Percentiles rank a stretch among this genome's conserved stretches.
Evolutionary conservation across 1,284 basidiomycete genomes (phyloP).

Genomic region (Boletus mariae): DNA sequence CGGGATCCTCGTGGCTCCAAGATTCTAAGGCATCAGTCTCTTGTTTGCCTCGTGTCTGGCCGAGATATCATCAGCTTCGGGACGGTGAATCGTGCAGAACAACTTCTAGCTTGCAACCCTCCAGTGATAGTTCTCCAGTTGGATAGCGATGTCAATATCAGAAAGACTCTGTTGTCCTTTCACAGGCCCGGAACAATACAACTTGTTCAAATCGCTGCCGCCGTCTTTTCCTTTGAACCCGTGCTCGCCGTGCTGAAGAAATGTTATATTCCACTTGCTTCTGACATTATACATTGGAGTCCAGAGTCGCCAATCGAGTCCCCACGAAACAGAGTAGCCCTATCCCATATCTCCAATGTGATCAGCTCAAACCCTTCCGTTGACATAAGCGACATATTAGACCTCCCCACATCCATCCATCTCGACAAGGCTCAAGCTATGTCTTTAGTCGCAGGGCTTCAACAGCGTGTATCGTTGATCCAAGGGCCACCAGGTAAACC

Average conservation of each 20-base stretch:
- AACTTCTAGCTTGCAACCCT: slow-evolving; percentile 41
- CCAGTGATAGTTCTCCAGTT: slow-evolving; percentile 53
- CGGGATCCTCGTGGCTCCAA: slow-evolving; percentile 37
- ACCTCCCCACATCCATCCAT: slow-evolving; percentile 37
- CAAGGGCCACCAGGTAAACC: slow-evolving; percentile 62
- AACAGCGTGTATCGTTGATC: slow-evolving; percentile 52
- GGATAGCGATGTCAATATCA: slow-evolving; percentile 38
- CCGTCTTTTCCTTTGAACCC: slow-evolving; percentile 58
- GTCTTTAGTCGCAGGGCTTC: slow-evolving; percentile 49
- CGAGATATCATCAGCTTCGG: slow-evolving; percentile 50
- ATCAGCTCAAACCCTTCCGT: slow-evolving; percentile 32
- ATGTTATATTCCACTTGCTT: slow-evolving; percentile 37
- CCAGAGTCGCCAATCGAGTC: slow-evolving; percentile 16
- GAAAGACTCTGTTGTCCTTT: slow-evolving; percentile 38
- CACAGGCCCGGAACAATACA: slow-evolving; percentile 34
- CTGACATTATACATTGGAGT: slow-evolving; percentile 51
- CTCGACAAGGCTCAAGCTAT: slow-evolving; percentile 51
- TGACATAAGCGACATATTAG: slow-evolving; percentile 38
- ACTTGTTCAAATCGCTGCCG: slow-evolving; percentile 52
- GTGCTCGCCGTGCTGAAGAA: slow-evolving; percentile 48
- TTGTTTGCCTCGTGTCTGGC: slow-evolving; percentile 48
- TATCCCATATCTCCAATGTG: slow-evolving; percentile 35
- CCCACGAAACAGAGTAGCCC: fast-evolving
- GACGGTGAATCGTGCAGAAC: slow-evolving; percentile 51
- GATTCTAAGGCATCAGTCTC: slow-evolving; percentile 48